phyloP scores from a whole-genome alignment of 2,329 filamentous ascomycete genomes.

The Neofusicoccum laricinum region DNA sequence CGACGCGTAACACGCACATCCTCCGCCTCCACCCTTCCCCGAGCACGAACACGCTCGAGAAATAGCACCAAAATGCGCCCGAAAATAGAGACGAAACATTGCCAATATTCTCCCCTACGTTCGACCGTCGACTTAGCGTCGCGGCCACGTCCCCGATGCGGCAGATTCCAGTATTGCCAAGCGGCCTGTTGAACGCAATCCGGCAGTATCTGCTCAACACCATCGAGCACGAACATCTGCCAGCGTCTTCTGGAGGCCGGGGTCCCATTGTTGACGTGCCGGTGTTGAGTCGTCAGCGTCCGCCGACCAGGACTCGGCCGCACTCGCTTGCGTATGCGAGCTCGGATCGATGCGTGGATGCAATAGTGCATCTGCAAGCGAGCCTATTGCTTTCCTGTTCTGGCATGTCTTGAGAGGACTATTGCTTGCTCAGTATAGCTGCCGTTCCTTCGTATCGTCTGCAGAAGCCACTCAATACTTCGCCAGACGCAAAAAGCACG shows the following conservation, averaged over 20 bases:
- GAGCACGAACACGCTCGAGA: background rate
- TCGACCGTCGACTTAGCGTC: conserved; percentile 15
- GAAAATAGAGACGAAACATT: conserved; percentile 1
- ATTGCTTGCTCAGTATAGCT: background rate
- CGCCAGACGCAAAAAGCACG: background rate
- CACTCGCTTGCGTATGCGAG: no score
- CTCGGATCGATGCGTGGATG: background rate
- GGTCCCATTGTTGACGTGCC: no score
- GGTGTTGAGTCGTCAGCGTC: no score
- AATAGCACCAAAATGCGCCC: background rate
- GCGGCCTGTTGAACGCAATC: background rate
- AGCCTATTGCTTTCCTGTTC: background rate
- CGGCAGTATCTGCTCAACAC: background rate
- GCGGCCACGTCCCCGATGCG: background rate
- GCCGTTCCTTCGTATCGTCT: background rate
- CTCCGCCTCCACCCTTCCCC: background rate
- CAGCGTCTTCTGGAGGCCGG: no score
- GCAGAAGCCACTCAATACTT: background rate
- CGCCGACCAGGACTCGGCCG: no score
- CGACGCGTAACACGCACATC: background rate
- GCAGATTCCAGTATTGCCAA: conserved; percentile 13
- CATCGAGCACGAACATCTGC: background rate
- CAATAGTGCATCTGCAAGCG: background rate
- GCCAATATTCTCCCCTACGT: conserved; percentile 15
- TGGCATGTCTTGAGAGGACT: background rate